Evolutionary conservation across 805 yeast species (phyloP).

Genomic region (Saccharomycopsis oosterbeekiorum): DNA sequence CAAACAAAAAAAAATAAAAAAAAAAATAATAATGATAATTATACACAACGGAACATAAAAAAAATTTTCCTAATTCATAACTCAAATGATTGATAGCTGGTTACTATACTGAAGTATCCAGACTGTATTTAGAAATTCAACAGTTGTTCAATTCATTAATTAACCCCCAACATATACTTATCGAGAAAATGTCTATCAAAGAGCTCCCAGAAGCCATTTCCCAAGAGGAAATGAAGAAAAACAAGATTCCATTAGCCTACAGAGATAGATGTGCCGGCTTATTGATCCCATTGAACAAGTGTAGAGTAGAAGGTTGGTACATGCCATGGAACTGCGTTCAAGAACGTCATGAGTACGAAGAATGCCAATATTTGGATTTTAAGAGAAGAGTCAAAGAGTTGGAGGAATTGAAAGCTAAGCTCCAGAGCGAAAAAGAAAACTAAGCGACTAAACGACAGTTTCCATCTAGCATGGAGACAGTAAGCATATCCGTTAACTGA

Average conservation of each 20-base stretch:
- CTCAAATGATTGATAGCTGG: no score
- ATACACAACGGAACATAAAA: neutral
- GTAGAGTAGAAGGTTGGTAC: conserved; percentile 46
- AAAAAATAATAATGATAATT: neutral
- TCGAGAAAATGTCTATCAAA: conserved; percentile 4
- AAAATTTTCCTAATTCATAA: neutral
- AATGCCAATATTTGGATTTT: conserved; percentile 75
- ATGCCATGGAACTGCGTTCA: conserved; percentile 68
- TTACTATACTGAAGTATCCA: no score
- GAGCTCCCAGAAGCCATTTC: conserved; percentile 25
- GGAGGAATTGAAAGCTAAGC: conserved; percentile 36
- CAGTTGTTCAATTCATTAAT: no score
- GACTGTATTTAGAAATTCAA: no score
- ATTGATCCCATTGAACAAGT: conserved; percentile 50
- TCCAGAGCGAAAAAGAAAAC: conserved; percentile 3
- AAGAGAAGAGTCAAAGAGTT: conserved; percentile 70
- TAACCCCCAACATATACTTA: no score
- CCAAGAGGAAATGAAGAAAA: conserved; percentile 73
- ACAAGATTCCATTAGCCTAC: conserved; percentile 68
- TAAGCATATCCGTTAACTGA: no score
- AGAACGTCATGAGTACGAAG: conserved; percentile 77
- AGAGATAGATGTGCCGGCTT: conserved; percentile 75
- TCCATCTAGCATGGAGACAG: no score
- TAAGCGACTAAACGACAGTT: neutral
- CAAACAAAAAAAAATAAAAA: neutral